Conservation (phyloP, 2,329 filamentous ascomycete species). For the Botrytis tulipae region DNA sequence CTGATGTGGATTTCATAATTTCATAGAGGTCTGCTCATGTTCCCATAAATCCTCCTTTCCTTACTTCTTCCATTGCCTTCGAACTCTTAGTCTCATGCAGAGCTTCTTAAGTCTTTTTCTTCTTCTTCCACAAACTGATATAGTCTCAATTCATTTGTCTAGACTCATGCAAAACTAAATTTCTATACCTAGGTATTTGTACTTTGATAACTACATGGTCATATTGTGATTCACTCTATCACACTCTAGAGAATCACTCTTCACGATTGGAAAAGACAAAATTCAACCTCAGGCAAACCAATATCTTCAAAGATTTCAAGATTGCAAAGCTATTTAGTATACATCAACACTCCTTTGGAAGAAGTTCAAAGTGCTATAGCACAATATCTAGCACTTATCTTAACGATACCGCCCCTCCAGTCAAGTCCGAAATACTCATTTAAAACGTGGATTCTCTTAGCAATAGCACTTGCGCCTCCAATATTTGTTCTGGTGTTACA, state of each 20-base stretch:
- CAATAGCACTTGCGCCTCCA: neutral
- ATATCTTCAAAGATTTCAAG: too few species aligned
- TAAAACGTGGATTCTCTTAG: neutral
- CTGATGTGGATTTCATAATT: neutral
- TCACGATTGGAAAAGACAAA: too few species aligned
- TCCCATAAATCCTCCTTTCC: neutral
- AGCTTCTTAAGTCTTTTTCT: too few species aligned
- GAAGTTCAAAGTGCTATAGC: neutral
- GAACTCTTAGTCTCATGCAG: too few species aligned
- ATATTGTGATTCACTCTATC: too few species aligned
- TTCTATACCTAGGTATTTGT: too few species aligned
- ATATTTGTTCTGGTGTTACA: neutral
- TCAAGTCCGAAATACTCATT: neutral
- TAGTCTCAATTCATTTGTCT: accelerated
- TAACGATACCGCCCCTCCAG: neutral
- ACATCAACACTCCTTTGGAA: neutral
- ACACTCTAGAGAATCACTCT: too few species aligned
- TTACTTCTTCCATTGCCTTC: neutral
- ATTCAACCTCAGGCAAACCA: too few species aligned
- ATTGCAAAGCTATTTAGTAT: too few species aligned
- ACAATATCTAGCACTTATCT: neutral
- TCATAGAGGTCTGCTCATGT: neutral
- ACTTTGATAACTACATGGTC: too few species aligned
- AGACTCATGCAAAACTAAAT: too few species aligned
- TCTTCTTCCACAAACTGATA: too few species aligned